Base-by-base conservation (phyloP, 2,329 filamentous ascomycete species). In the Diaporthe citriasiana region DNA sequence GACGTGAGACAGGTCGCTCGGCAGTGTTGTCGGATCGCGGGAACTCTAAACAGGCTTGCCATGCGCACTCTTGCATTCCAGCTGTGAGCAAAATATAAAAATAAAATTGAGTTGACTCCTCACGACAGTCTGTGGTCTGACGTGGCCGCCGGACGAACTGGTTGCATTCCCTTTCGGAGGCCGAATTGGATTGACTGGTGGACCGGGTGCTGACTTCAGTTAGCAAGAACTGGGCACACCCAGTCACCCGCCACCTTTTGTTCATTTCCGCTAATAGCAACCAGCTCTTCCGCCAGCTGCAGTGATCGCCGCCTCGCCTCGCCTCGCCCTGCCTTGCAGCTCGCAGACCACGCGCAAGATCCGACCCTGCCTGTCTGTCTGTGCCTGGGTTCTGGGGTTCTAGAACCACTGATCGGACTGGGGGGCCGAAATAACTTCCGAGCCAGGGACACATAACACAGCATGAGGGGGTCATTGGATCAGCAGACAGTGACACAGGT, bases 381-480 rank as follows among this genome's bases (percentile, higher is more conserved):
- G 22, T 22, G n/a, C 42, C 59, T 65, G 40, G 59, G 59, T 65
- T 50, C 60, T 25, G 30, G 45, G 60, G 63, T 68, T 68, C 63
- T 68, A 68, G 63, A 68, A 68, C 47, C 35, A 40, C 22, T 53
- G 63, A 68, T 68, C 63, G 33, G 63, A 68, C 63, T 45, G 45
- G 45, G 63, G 22, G 25, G 63, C 22, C n/a, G 63, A 53, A 53
- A 53, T 68, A 68, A 40, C 51, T 3, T 40, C 63, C 63, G 63
- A 53, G n/a, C 63, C 45, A 66, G n/a, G 47, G 27, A 60, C 35
- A 57, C 35, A 42, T 22, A 42, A 27, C 22, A 27, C n/a, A 30
- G n/a, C 22, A 3, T 56, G 22, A 13, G 53, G 53, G 53, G 19
- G 5, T 15, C 27, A 35, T 65, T 17, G 17, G 59, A 65, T 65